These are phyloP conservation scores for Gyromitra esculenta DNA, from an alignment of 2,329 filamentous ascomycete genomes.

Conservation along the genomic window DNA sequence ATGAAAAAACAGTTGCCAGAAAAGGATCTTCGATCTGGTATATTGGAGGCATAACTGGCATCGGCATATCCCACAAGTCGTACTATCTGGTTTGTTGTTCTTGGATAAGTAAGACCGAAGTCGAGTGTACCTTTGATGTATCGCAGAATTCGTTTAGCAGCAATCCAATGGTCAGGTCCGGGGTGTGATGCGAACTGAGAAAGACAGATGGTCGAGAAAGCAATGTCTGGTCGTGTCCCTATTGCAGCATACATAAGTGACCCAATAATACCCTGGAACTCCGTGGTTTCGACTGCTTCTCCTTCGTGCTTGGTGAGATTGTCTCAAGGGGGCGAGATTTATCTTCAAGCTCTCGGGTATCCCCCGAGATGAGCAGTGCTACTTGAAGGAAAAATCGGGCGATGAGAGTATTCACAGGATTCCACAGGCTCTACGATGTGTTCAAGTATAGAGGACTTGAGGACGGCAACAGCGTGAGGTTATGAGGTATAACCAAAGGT, in stretches of 20 bases:
- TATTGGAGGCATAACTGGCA: background rate
- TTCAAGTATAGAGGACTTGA: no score
- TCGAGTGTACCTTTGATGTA: background rate
- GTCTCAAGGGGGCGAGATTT: no score
- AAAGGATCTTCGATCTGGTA: background rate
- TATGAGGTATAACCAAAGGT: no score
- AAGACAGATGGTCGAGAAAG: background rate
- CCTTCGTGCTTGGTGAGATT: accelerated
- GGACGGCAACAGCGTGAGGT: no score
- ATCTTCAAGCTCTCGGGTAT: no score
- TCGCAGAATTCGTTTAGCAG: background rate
- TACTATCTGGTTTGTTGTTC: background rate
- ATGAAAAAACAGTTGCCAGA: constrained; percentile 46
- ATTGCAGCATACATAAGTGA: background rate
- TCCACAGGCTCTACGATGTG: no score
- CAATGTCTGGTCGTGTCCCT: background rate
- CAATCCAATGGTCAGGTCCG: background rate
- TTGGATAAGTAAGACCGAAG: background rate
- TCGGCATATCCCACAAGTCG: background rate
- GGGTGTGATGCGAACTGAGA: background rate
- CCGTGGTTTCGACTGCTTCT: background rate
- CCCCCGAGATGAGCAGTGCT: no score
- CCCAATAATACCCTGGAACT: background rate
- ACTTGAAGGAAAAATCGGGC: no score
- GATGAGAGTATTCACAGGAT: no score